Evolutionary conservation across 441 rosid species (phyloP).

Genomic region (Daphne laureola): DNA sequence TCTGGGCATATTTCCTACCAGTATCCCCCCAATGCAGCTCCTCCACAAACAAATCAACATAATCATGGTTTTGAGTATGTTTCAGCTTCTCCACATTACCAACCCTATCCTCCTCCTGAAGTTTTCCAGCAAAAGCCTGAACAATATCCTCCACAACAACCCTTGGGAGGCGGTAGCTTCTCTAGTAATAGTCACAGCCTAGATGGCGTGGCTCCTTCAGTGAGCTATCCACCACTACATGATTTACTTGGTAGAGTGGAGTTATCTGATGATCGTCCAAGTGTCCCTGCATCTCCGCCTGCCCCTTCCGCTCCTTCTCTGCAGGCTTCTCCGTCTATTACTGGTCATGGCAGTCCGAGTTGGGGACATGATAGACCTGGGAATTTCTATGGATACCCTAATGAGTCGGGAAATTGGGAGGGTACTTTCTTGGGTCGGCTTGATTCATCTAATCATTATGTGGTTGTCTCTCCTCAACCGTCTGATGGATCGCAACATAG

Average conservation of each 20-base stretch:
- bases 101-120: conserved; percentile 28
- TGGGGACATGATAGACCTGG: conserved; percentile 28
- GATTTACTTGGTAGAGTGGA: conserved; percentile 35
- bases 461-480: conserved; percentile 25
- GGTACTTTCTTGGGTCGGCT: conserved; percentile 29
- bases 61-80: conserved; percentile 39
- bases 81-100: conserved; percentile 31
- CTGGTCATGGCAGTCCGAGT: conserved; percentile 24
- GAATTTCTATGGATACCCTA: conserved; percentile 52
- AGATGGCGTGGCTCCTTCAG: conserved; percentile 30
- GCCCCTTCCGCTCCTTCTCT: conserved; percentile 26
- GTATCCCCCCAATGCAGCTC: conserved; percentile 27
- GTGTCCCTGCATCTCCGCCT: conserved; percentile 32
- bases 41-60: conserved; percentile 32
- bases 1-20: conserved; percentile 23
- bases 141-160: conserved; percentile 29
- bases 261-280: conserved; percentile 29
- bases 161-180: conserved; percentile 27
- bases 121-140: conserved; percentile 27
- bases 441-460: conserved; percentile 32
- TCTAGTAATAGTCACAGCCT: conserved; percentile 32
- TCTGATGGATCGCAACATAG: conserved; percentile 34
- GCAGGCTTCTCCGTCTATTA: conserved; percentile 17
- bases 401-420: conserved; percentile 46
- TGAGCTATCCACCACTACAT: conserved; percentile 52